Percentiles rank a stretch among this genome's conserved stretches.
Evolutionary conservation across 768 basidiomycete species (phyloP).

Genomic region (Plicaturopsis crispa): DNA sequence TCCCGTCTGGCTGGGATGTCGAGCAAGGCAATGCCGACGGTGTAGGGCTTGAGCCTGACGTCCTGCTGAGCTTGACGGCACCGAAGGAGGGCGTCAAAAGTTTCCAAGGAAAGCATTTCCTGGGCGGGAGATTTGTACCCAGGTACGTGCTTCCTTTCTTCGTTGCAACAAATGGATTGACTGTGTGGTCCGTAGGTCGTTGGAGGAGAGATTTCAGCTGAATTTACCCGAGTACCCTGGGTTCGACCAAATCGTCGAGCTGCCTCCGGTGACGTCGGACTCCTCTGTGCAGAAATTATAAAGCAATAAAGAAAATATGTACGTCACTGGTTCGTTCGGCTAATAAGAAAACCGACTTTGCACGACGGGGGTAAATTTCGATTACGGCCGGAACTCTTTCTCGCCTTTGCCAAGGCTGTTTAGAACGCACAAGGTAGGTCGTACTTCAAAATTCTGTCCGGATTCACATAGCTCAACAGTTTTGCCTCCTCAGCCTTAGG

Average conservation of each 20-base stretch:
- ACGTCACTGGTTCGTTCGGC: no score
- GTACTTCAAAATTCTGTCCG: no score
- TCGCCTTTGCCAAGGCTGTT: no score
- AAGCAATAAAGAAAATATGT: no score
- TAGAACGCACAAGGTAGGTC: no score
- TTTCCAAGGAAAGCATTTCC: slow-evolving; percentile 81
- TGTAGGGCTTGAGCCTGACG: slow-evolving; percentile 62
- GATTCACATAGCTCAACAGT: no score
- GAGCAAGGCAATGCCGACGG: slow-evolving; percentile 59
- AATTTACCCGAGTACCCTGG: slow-evolving; percentile 81
- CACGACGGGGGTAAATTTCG: no score
- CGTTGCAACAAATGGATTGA: slow-evolving; percentile 3
- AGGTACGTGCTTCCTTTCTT: slow-evolving; percentile 35
- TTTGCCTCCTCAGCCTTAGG: no score
- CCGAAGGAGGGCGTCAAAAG: slow-evolving; percentile 81
- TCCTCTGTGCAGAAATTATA: slow-evolving; percentile 8
- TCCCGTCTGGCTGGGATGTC: slow-evolving; percentile 96
- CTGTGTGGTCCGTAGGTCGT: slow-evolving; percentile 33
- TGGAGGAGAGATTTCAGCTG: slow-evolving; percentile 70
- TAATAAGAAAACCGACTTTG: no score
- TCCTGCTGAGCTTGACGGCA: slow-evolving; percentile 86
- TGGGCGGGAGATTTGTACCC: slow-evolving; percentile 91
- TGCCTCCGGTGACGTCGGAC: slow-evolving; percentile 27
- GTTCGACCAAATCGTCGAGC: slow-evolving; percentile 78
- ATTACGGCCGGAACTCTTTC: no score